These are phyloP conservation scores for Mucor circinelloides DNA, from an alignment of 371 early-diverging fungal genomes.

Conservation along the genomic window DNA sequence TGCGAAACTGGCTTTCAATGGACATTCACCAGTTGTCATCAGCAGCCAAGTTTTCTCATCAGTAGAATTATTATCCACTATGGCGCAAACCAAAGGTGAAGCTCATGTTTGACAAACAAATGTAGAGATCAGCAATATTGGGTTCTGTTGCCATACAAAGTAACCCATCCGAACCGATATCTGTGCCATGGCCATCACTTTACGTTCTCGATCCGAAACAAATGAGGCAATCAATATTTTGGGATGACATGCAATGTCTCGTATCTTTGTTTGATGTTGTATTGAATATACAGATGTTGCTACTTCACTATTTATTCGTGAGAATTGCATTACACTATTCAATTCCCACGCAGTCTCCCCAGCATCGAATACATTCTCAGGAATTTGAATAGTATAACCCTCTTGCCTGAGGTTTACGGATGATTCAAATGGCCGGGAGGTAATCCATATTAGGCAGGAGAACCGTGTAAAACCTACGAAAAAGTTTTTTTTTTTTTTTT, in stretches of 20 bases:
- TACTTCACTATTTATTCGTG: not conserved
- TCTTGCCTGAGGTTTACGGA: not conserved
- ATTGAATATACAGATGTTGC: not conserved
- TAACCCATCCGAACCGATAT: constrained; percentile 1
- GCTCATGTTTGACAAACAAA: not conserved
- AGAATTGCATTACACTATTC: not conserved
- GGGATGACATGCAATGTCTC: not conserved
- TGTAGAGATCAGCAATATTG: not conserved
- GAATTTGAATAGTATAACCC: not conserved
- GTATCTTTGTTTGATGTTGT: not conserved
- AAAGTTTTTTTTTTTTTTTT: too few species aligned
- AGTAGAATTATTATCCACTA: not conserved
- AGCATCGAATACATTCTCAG: not conserved
- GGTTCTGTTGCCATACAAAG: not conserved
- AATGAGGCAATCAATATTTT: not conserved
- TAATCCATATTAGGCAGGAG: not conserved
- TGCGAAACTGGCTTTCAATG: not conserved
- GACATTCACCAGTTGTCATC: not conserved
- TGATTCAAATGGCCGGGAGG: constrained; percentile 7
- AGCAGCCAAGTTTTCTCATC: not conserved
- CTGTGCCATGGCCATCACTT: not conserved
- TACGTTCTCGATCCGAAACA: not conserved
- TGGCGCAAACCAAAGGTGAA: not conserved
- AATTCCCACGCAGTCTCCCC: not conserved
- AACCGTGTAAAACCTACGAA: not conserved